Percentiles rank a stretch among this genome's conserved stretches.
Conservation (phyloP, 805 yeast genomes). For the Myxozyma kluyveri region DNA sequence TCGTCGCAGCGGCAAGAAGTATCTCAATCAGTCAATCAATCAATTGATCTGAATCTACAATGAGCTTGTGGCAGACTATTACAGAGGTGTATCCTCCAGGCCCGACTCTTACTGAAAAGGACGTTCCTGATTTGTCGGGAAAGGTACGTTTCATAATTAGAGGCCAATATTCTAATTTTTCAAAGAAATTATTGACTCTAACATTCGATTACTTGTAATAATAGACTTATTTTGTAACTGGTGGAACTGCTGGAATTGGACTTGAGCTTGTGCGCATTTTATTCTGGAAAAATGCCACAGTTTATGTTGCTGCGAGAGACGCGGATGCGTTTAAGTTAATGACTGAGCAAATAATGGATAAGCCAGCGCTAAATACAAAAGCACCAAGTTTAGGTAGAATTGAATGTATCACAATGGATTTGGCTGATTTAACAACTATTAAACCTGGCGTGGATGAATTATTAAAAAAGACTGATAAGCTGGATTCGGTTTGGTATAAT, state of each 20-base stretch:
- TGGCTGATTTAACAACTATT: conserved; percentile 44
- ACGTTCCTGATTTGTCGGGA: conserved; percentile 22
- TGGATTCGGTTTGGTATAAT: conserved; percentile 45
- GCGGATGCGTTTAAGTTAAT: conserved; percentile 11
- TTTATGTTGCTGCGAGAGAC: conserved; percentile 21
- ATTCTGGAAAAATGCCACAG: conserved; percentile 27
- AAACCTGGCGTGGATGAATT: conserved; percentile 41
- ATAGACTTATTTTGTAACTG: conserved; percentile 23
- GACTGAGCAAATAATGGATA: conserved; percentile 16
- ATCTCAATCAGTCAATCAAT: too few species aligned
- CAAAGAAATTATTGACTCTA: too few species aligned
- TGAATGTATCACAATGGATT: conserved; percentile 18
- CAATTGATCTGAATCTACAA: background rate
- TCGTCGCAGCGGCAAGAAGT: too few species aligned
- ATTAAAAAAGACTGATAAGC: conserved; percentile 30
- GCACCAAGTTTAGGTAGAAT: conserved; percentile 19
- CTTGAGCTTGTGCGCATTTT: conserved; percentile 22
- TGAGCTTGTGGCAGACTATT: conserved; percentile 24
- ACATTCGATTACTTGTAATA: background rate
- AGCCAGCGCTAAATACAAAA: conserved; percentile 11
- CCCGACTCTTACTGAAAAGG: conserved; percentile 23
- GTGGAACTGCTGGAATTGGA: conserved; percentile 30
- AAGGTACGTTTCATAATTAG: conserved; percentile 12
- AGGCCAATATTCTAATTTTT: too few species aligned
- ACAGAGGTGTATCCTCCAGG: conserved; percentile 26